Evolutionary conservation across 192 early-diverging fungal species (phyloP).

Genomic region (Linnemannia elongata): DNA sequence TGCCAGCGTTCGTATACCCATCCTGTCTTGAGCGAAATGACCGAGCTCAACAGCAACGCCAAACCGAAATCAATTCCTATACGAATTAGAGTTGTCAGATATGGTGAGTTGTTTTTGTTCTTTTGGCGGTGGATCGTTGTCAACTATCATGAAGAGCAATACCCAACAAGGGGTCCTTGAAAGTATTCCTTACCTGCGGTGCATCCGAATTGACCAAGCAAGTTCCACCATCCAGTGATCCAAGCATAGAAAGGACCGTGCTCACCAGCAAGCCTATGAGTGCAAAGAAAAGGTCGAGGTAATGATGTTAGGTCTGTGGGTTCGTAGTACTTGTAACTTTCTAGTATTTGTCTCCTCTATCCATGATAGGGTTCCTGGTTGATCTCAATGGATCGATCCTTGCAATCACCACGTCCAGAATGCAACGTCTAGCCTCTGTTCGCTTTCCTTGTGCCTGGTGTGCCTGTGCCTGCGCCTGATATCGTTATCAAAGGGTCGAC

Average conservation of each 20-base stretch:
- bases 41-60: slow-evolving; percentile 51
- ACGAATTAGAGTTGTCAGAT: background rate
- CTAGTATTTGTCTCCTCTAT: too few relatives aligned
- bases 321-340: background rate
- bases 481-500: background rate
- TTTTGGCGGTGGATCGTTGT: background rate
- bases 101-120: background rate
- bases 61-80: slow-evolving; percentile 39
- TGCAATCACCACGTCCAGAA: background rate
- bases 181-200: slow-evolving; percentile 22
- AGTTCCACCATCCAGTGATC: slow-evolving; percentile 69
- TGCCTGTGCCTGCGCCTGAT: background rate
- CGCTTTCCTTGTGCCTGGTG: background rate
- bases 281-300: too few relatives aligned
- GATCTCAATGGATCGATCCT: too few relatives aligned
- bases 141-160: background rate
- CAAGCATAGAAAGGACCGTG: slow-evolving; percentile 57
- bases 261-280: slow-evolving; percentile 49
- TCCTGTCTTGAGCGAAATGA: slow-evolving; percentile 42
- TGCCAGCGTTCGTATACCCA: slow-evolving; percentile 42
- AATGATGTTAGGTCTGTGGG: background rate
- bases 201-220: slow-evolving; percentile 67
- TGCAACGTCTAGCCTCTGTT: background rate
- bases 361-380: too few relatives aligned
- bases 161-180: background rate